Percentiles rank a stretch among this genome's conserved stretches.
These are phyloP conservation scores for Hanseniaspora uvarum DNA, from an alignment of 1,139 yeast species.

Conservation along the genomic window DNA sequence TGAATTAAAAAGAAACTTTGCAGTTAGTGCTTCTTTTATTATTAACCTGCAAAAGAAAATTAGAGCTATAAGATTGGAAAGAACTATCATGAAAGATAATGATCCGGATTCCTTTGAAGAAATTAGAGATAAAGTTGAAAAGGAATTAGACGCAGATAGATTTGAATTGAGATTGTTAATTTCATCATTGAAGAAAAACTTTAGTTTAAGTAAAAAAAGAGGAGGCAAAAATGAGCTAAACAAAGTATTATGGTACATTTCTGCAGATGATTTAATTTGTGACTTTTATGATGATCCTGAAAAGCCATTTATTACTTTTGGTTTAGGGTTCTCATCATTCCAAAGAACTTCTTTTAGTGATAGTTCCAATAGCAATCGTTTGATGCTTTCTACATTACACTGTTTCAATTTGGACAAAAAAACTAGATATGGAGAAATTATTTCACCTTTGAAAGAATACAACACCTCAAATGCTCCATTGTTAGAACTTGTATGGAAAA, in stretches of 20 bases:
- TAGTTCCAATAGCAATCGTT: conserved; percentile 48
- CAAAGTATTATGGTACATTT: conserved; percentile 47
- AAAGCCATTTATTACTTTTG: conserved; percentile 58
- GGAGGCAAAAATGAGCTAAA: conserved; percentile 34
- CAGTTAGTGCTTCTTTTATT: conserved; percentile 28
- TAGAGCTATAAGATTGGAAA: conserved; percentile 26
- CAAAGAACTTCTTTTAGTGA: conserved; percentile 50
- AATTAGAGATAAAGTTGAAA: conserved; percentile 38
- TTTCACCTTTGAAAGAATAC: conserved; percentile 40
- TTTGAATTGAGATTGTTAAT: conserved; percentile 56
- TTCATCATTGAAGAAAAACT: conserved; percentile 52
- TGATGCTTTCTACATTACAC: conserved; percentile 51
- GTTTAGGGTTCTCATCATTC: conserved; percentile 52
- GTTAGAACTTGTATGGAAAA: conserved; percentile 55
- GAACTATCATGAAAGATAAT: conserved; percentile 27
- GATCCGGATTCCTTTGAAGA: conserved; percentile 26
- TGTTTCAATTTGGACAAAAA: conserved; percentile 55
- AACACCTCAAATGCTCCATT: conserved; percentile 28
- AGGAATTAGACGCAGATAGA: conserved; percentile 47
- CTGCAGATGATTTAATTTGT: conserved; percentile 63
- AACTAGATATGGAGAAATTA: conserved; percentile 57
- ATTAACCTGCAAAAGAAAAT: conserved; percentile 27
- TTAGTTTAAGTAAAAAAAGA: conserved; percentile 29
- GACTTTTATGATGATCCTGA: conserved; percentile 52
- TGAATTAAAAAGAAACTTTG: conserved; percentile 30